Evolutionary conservation across 2,329 filamentous ascomycete genomes (phyloP).

Genomic region (Fusarium robinianum): DNA sequence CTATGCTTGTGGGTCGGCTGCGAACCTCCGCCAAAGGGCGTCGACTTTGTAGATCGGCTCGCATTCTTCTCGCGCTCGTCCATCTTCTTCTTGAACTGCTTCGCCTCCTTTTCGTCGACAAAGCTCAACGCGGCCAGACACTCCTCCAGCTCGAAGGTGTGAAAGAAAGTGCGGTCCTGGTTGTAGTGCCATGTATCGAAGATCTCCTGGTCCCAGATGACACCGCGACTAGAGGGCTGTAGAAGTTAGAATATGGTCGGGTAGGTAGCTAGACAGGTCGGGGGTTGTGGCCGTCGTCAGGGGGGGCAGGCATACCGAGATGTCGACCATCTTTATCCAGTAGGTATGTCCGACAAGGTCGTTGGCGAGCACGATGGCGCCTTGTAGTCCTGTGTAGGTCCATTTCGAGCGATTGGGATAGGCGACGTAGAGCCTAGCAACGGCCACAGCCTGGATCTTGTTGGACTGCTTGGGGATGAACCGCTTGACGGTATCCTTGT

Average conservation of each 20-base stretch:
- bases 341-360: slow-evolving; percentile 94
- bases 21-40: slow-evolving; percentile 67
- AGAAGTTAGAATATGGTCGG: slow-evolving; percentile 22
- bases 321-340: slow-evolving; percentile 96
- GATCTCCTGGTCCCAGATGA: slow-evolving; percentile 97
- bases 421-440: slow-evolving; percentile 90
- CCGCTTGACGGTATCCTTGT: slow-evolving; percentile 96
- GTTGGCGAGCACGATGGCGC: slow-evolving; percentile 87
- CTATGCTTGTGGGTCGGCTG: slow-evolving; percentile 48
- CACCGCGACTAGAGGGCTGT: slow-evolving; percentile 76
- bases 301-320: slow-evolving; percentile 66
- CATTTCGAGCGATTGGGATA: slow-evolving; percentile 85
- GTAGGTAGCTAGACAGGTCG: slow-evolving; percentile 4
- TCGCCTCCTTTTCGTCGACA: slow-evolving; percentile 95
- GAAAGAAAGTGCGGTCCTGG: slow-evolving; percentile 96
- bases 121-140: slow-evolving; percentile 91
- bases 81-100: slow-evolving; percentile 97
- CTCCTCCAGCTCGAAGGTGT: slow-evolving; percentile 94
- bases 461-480: slow-evolving; percentile 91
- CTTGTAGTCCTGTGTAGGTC: slow-evolving; percentile 93
- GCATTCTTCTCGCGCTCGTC: slow-evolving; percentile 95
- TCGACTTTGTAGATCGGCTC: slow-evolving; percentile 80
- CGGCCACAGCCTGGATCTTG: slow-evolving; percentile 96
- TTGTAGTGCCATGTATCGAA: slow-evolving; percentile 96
- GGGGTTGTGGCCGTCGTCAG: too few relatives aligned